phyloP scores from a whole-genome alignment of 257 asterid species.

The Apocynum venetum region DNA sequence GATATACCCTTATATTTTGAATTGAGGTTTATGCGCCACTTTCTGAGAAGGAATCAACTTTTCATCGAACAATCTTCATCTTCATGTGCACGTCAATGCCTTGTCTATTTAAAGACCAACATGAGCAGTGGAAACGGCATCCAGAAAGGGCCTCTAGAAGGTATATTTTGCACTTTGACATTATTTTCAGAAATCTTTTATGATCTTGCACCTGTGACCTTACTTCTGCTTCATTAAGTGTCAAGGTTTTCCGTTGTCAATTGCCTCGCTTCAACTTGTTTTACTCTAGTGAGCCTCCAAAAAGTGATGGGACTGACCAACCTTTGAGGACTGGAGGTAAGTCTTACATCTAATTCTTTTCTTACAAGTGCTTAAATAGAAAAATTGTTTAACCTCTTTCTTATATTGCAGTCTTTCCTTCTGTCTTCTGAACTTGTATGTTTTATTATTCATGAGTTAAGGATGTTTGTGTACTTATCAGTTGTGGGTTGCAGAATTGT shows the following conservation, averaged over 20 bases:
- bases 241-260: conserved; percentile 84
- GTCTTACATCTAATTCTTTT: conserved; percentile 5
- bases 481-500: neutral
- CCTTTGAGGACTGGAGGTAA: conserved; percentile 68
- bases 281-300: conserved; percentile 73
- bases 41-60: conserved; percentile 60
- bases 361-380: neutral
- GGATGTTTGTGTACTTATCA: neutral
- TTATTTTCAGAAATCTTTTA: neutral
- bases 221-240: conserved; percentile 37
- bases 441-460: neutral
- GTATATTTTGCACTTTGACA: conserved; percentile 28
- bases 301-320: conserved; percentile 53
- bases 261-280: conserved; percentile 64
- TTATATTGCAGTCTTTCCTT: neutral
- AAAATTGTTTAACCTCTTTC: neutral
- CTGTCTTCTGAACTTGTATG: neutral
- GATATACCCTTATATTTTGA: neutral
- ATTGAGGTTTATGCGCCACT: conserved; percentile 87
- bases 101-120: conserved; percentile 83
- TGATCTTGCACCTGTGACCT: neutral
- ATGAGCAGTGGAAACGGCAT: conserved; percentile 80
- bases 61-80: conserved; percentile 65
- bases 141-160: conserved; percentile 58
- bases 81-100: conserved; percentile 87